Base-by-base conservation (phyloP, 1,284 basidiomycete genomes). In the Singerocomus inundabilis region DNA sequence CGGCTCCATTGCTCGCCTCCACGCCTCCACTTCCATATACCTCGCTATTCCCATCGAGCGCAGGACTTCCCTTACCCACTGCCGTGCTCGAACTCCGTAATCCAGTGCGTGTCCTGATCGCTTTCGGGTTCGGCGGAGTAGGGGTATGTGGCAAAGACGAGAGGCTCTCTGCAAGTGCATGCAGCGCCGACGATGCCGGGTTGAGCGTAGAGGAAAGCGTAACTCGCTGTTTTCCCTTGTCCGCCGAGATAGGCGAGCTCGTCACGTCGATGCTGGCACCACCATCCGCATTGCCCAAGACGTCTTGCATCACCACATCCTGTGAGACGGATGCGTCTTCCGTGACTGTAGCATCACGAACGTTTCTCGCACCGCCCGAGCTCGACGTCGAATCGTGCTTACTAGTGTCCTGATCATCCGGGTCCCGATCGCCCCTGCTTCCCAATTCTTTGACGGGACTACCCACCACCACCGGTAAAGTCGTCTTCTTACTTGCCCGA, bases 401-500 rank as follows among this genome's bases (percentile, higher is more conserved):
- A 32, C 21, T 42, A 28, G 13, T 4, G 36, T 18, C 42, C 31
- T 3, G 26, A 29, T n/a, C 37, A 28, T 38, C 41, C 28, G 11
- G 6, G 25, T 46, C 49, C 13, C 44, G 15, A 44, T 54, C 39
- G 9, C 28, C 53, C 7, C 37, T 46, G 6, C 46, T 42, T 24
- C 57, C 60, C 4, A 44, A 49, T 12, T 44, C 78, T 63, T 84
- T 84, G 37, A 79, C 74, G 35, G 82, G 81, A 58, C 81, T 84
- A 13, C 72, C 81, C 48, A 71, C 70, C 2, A 84, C 79, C 45
- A 71, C 77, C 0, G 85, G 82, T 47, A 88, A 66, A 39, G 67
- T 78, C n/a, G 82, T 76, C 62, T 80, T 80, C 67, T 79, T 79
- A 63, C 86, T 89, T 13, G 73, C 84, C 56, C 77, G 78, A 31